These are phyloP conservation scores for Camellia oleifera DNA, from an alignment of 179 eudicot species.

Conservation along the genomic window DNA sequence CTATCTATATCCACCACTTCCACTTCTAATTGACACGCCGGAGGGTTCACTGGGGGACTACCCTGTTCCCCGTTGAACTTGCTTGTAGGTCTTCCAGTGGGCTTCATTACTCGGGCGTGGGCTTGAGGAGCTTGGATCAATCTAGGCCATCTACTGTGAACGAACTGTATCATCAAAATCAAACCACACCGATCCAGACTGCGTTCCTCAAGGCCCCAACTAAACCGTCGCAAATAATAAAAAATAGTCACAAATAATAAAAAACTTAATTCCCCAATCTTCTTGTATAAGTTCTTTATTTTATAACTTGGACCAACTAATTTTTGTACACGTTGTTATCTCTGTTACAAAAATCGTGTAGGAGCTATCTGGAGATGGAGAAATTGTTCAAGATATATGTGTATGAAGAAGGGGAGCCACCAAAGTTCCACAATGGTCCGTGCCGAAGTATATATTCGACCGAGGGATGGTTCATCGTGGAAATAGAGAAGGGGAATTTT, in stretches of 20 bases:
- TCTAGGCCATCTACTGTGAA: no score
- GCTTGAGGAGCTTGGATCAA: no score
- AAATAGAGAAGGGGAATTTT: slow-evolving; percentile 29
- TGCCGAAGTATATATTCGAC: slow-evolving; percentile 34
- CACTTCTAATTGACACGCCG: no score
- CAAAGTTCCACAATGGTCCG: slow-evolving; percentile 44
- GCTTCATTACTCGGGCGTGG: no score
- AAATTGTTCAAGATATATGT: slow-evolving; percentile 38
- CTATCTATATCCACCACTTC: no score
- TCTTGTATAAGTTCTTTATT: not conserved
- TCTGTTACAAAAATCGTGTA: not conserved
- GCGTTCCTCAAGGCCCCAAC: slow-evolving; percentile 49
- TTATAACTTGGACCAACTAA: no score
- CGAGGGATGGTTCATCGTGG: slow-evolving; percentile 48
- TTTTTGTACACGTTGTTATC: not conserved
- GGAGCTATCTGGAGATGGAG: slow-evolving; percentile 57
- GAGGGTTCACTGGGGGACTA: no score
- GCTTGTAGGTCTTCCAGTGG: no score
- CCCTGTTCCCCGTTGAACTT: no score
- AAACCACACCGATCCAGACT: slow-evolving; percentile 32
- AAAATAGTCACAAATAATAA: no score
- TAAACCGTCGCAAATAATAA: no score
- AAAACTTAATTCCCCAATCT: not conserved
- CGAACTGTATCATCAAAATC: slow-evolving; percentile 14
- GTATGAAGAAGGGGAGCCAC: slow-evolving; percentile 49